These are phyloP conservation scores for Aspergillus luchuensis DNA, from an alignment of 2,329 filamentous ascomycete species.

Conservation along the genomic window DNA sequence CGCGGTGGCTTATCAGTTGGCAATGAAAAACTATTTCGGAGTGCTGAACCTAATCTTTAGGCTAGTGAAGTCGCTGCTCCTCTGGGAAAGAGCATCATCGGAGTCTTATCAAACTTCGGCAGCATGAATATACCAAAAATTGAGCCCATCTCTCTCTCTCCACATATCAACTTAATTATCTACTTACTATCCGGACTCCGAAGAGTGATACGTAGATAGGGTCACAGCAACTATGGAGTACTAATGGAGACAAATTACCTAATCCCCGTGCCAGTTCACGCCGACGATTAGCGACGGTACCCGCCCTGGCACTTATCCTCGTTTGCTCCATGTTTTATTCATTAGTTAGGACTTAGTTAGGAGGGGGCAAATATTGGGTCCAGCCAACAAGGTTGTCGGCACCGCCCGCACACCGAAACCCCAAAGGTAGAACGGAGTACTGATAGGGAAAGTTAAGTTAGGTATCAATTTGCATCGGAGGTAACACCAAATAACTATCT, in stretches of 20 bases:
- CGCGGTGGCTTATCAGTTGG: background rate
- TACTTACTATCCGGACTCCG: background rate
- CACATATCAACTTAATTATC: background rate
- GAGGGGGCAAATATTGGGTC: background rate
- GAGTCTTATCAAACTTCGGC: constrained; percentile 1
- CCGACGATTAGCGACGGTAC: background rate
- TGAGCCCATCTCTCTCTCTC: background rate
- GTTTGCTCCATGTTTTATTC: background rate
- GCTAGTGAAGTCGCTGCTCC: background rate
- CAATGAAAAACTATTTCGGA: background rate
- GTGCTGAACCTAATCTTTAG: background rate
- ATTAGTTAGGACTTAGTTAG: background rate
- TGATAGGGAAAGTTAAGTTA: background rate
- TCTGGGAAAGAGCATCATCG: background rate
- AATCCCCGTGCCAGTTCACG: background rate
- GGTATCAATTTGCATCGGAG: background rate
- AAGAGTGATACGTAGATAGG: background rate
- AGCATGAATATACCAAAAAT: background rate
- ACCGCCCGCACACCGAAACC: constrained; percentile 4
- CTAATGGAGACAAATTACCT: background rate
- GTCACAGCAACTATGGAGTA: background rate
- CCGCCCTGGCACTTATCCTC: background rate
- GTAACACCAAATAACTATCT: background rate
- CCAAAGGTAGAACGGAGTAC: background rate
- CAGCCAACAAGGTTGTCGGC: constrained; percentile 4